Base-by-base conservation (phyloP, 306 rosid genomes). In the Rosa rugosa region DNA sequence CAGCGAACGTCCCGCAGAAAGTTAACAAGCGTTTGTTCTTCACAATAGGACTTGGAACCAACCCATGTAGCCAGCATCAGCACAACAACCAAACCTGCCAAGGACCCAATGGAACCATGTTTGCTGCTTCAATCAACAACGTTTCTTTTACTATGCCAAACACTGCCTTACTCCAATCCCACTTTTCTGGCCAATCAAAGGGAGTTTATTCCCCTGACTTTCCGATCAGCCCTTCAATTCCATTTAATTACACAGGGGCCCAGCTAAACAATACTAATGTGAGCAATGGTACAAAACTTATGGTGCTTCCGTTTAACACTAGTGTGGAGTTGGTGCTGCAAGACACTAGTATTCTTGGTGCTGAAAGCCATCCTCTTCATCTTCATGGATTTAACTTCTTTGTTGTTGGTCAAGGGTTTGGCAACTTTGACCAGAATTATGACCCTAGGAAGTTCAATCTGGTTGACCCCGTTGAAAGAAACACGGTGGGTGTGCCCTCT, bases 71-170 rank as follows among this genome's bases (percentile, higher is more conserved):
- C 69, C 68, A 46, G 7, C 0, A 46, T 14, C 10, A 46, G 50
- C 50, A 71, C 2, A 46, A 46, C 0, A 86, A 86, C 82, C 81
- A 81, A 73, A 86, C 89, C 3, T 91, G 90, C 65, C 91, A 86
- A 49, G 97, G 92, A 36, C 94, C 97, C 2, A 91, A 91, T 81
- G 84, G 84, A 75, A 80, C 94, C 76, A 91, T 18, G 80, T 86
- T 91, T 77, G 85, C 92, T 27, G 94, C 92, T 73, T 87, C 94
- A 12, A 76, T 91, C 13, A 91, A 91, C 41, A 89, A 89, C 36
- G 36, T 31, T 31, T 31, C 36, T 31, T 31, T 31, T 31, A 31
- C 36, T 2, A 31, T 31, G 36, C 36, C 36, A 31, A 31, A 31
- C 84, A 41, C 86, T 17, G 87, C 92, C 9, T 81, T 91, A 10